These are phyloP conservation scores for Lithospermum erythrorhizon DNA, from an alignment of 257 asterid species.

Conservation along the genomic window DNA sequence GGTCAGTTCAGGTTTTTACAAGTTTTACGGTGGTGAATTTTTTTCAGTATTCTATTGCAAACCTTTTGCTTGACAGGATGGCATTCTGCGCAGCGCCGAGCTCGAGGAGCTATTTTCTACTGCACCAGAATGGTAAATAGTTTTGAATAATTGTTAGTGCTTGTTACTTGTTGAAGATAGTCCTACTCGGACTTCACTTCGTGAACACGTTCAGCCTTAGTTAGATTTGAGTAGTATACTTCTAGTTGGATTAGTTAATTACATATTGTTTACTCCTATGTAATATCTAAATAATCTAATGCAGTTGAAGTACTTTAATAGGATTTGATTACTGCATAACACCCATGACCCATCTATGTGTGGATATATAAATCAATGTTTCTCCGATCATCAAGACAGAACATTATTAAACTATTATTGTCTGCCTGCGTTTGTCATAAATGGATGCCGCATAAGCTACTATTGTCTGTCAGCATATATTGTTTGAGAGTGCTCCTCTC, in stretches of 20 bases:
- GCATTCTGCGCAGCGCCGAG: conserved; percentile 64
- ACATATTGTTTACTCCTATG: no score
- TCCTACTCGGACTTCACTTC: neutral
- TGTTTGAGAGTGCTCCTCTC: no score
- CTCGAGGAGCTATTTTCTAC: conserved; percentile 91
- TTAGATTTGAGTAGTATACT: no score
- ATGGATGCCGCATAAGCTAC: neutral
- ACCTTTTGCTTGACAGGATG: conserved; percentile 60
- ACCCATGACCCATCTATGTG: no score
- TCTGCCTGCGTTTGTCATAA: neutral
- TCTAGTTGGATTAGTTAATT: no score
- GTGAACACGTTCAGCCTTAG: no score
- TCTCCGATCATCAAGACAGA: no score
- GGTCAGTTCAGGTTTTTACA: conserved; percentile 12
- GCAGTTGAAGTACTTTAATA: no score
- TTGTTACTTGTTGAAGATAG: neutral
- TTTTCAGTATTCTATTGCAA: neutral
- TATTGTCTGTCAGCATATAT: neutral
- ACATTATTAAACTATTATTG: no score
- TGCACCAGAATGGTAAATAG: conserved; percentile 78
- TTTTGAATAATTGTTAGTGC: neutral
- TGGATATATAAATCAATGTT: no score
- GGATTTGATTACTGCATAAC: no score
- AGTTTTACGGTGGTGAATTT: neutral
- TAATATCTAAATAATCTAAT: no score